Evolutionary conservation across 2,329 filamentous ascomycete species (phyloP).

Genomic region (Biscogniauxia sp.): DNA sequence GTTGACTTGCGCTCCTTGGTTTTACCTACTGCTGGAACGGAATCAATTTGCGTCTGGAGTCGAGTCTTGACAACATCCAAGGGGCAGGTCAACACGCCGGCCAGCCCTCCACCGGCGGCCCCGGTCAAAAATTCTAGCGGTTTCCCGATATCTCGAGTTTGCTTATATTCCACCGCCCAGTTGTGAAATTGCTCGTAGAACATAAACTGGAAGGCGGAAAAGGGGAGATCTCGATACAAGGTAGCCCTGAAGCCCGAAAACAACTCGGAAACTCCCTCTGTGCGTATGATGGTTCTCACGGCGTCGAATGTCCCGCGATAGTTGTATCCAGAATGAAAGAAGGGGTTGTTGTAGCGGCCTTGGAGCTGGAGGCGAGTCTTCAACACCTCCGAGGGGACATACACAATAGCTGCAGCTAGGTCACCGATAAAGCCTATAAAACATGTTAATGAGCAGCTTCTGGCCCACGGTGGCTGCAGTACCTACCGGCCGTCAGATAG

Average conservation of each 20-base stretch:
- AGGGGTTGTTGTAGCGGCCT: constrained; percentile 91
- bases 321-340: constrained; percentile 93
- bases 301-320: constrained; percentile 86
- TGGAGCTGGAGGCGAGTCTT: constrained; percentile 97
- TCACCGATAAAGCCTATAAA: constrained; percentile 82
- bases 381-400: constrained; percentile 95
- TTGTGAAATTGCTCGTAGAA: constrained; percentile 95
- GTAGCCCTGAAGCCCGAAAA: constrained; percentile 98
- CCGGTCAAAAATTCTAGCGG: constrained; percentile 85
- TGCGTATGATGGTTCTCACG: constrained; percentile 75
- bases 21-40: constrained; percentile 30
- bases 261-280: constrained; percentile 79
- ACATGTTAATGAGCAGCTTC: constrained; percentile 10
- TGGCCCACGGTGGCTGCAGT: background rate
- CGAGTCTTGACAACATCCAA: constrained; percentile 97
- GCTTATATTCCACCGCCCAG: constrained; percentile 75
- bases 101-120: constrained; percentile 84
- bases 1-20: constrained; percentile 23
- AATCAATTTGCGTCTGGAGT: constrained; percentile 82
- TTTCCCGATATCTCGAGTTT: constrained; percentile 80
- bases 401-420: constrained; percentile 85
- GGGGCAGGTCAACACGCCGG: constrained; percentile 91
- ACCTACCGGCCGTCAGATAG: constrained; percentile 77
- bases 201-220: constrained; percentile 94
- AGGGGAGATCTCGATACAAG: constrained; percentile 88